Evolutionary conservation across 306 rosid species (phyloP).

Genomic region (Pachyrhizus erosus): DNA sequence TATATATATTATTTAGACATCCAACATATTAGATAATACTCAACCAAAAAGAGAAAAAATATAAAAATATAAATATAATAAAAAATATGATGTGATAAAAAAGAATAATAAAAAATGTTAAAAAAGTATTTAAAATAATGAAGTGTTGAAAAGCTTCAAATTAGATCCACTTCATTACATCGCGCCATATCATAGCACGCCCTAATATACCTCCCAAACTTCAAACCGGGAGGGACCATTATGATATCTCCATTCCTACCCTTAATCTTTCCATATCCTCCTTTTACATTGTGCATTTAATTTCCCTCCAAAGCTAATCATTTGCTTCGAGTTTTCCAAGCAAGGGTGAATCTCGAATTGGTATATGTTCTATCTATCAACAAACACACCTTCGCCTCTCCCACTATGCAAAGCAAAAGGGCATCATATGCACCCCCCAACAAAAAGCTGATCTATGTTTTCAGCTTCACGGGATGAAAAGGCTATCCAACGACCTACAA

Average conservation of each 20-base stretch:
- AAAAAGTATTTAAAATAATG: no score
- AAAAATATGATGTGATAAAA: no score
- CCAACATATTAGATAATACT: no score
- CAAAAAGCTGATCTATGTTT: slow-evolving; percentile 51
- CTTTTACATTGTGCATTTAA: not conserved
- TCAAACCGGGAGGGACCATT: slow-evolving; percentile 47
- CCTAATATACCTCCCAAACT: slow-evolving; percentile 20
- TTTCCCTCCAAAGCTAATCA: slow-evolving; percentile 56
- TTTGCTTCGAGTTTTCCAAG: slow-evolving; percentile 63
- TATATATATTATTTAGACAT: no score
- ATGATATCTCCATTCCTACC: slow-evolving; percentile 25
- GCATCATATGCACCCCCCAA: slow-evolving; percentile 55
- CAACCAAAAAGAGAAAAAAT: no score
- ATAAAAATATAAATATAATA: no score
- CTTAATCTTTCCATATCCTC: not conserved
- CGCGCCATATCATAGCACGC: not conserved
- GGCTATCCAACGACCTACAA: slow-evolving; percentile 43
- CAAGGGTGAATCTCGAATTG: slow-evolving; percentile 59
- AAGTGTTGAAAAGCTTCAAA: slow-evolving; percentile 53
- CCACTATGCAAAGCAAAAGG: slow-evolving; percentile 59
- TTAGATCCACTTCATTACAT: slow-evolving; percentile 40
- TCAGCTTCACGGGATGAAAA: slow-evolving; percentile 49
- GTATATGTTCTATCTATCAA: slow-evolving; percentile 70
- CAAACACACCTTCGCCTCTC: slow-evolving; percentile 48
- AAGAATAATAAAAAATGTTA: no score